A percentile compares a stretch with the other conserved stretches of the same genome.
Evolutionary conservation across 202 grass and related monocot species (phyloP).

Genomic region (Zoysia matrella): DNA sequence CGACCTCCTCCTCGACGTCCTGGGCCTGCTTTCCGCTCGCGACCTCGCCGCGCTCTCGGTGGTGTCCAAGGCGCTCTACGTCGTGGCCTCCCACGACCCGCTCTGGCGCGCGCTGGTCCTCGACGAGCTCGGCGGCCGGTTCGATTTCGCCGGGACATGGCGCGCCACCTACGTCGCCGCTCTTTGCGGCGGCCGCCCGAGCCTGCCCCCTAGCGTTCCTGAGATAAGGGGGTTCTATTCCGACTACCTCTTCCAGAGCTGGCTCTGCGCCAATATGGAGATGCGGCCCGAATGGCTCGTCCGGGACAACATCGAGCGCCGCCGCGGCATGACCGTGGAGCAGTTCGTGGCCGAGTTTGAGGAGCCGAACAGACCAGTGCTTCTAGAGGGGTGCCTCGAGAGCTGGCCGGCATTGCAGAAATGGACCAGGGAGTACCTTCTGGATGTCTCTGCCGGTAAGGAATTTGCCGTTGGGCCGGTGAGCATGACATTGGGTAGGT

Average conservation of each 20-base stretch:
- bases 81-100: conserved; percentile 72
- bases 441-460: conserved; percentile 51
- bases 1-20: conserved; percentile 76
- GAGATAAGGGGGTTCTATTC: conserved; percentile 76
- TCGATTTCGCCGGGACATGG: conserved; percentile 67
- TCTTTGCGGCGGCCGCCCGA: conserved; percentile 14
- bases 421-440: conserved; percentile 64
- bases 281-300: conserved; percentile 89
- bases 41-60: conserved; percentile 66
- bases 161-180: conserved; percentile 63
- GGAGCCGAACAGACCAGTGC: conserved; percentile 80
- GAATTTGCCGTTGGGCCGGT: conserved; percentile 65
- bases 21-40: conserved; percentile 56
- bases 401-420: conserved; percentile 67
- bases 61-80: conserved; percentile 68
- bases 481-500: conserved; percentile 71
- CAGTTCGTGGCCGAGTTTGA: conserved; percentile 70
- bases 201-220: conserved; percentile 26
- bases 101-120: conserved; percentile 74
- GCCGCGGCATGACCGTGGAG: conserved; percentile 59
- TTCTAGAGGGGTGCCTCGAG: conserved; percentile 87
- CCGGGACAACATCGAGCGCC: conserved; percentile 80
- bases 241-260: conserved; percentile 97
- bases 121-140: conserved; percentile 58
- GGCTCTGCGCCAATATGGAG: conserved; percentile 97